A percentile compares a stretch with the other conserved stretches of the same genome.
phyloP scores from a whole-genome alignment of 2,329 filamentous ascomycete genomes.

The Pseudogymnoascus destructans region DNA sequence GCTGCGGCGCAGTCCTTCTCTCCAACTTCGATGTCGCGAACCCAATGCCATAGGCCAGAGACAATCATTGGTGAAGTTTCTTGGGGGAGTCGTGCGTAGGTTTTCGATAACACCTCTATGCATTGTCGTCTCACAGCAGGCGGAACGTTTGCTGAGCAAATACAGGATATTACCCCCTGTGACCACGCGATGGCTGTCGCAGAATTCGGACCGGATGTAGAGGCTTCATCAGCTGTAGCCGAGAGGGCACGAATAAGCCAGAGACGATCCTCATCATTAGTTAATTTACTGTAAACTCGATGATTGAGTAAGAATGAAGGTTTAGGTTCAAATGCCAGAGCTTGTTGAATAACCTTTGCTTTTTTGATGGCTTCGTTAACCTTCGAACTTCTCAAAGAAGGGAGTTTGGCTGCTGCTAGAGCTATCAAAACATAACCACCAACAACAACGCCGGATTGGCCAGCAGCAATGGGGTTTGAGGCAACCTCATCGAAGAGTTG shows the following conservation, averaged over 20 bases:
- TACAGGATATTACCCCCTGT: conserved; percentile 68
- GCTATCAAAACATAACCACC: conserved; percentile 63
- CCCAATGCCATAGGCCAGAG: conserved; percentile 68
- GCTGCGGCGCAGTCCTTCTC: conserved; percentile 67
- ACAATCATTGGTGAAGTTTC: conserved; percentile 51
- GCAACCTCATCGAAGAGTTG: conserved; percentile 66
- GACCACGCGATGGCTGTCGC: conserved; percentile 61
- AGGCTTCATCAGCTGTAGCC: conserved; percentile 42
- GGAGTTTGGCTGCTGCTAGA: conserved; percentile 42
- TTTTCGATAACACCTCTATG: conserved; percentile 43
- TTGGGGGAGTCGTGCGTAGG: conserved; percentile 48
- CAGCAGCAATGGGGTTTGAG: conserved; percentile 63
- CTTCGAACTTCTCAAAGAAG: conserved; percentile 41
- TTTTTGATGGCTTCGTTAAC: conserved; percentile 46
- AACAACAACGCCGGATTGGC: conserved; percentile 71
- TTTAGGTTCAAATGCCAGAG: conserved; percentile 60
- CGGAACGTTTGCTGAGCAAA: conserved; percentile 49
- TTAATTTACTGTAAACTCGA: conserved; percentile 71
- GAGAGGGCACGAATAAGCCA: conserved; percentile 65
- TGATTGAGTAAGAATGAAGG: conserved; percentile 77
- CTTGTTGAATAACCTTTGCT: conserved; percentile 48
- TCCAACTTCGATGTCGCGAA: conserved; percentile 49
- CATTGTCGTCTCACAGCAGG: conserved; percentile 52
- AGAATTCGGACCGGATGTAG: conserved; percentile 31
- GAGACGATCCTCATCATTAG: conserved; percentile 57